Percentiles rank a stretch among this genome's conserved stretches.
phyloP scores from a whole-genome alignment of 2,329 filamentous ascomycete genomes.

The Trichoderma harzianum region DNA sequence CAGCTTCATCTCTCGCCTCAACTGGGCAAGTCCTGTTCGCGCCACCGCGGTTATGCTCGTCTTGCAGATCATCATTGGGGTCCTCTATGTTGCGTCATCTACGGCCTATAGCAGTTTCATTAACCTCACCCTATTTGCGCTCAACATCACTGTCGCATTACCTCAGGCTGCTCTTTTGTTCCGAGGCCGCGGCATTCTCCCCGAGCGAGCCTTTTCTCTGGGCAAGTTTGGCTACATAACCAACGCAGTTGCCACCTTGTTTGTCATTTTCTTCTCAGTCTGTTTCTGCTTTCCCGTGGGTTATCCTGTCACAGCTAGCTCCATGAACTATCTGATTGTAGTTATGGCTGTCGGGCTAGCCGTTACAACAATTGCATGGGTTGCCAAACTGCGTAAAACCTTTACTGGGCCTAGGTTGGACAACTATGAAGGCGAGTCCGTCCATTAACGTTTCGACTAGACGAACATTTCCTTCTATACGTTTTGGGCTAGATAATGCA shows the following conservation, averaged over 20 bases:
- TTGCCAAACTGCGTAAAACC: slow-evolving; percentile 21
- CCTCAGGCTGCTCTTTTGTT: slow-evolving; percentile 26
- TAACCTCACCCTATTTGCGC: slow-evolving; percentile 25
- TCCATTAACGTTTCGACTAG: not conserved
- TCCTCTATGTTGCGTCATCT: slow-evolving; percentile 25
- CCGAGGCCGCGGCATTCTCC: slow-evolving; percentile 24
- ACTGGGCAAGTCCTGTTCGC: slow-evolving; percentile 25
- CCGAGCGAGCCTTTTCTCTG: slow-evolving; percentile 26
- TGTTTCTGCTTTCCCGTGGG: slow-evolving; percentile 26
- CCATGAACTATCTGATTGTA: slow-evolving; percentile 28
- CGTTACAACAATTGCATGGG: slow-evolving; percentile 23
- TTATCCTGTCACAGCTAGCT: slow-evolving; percentile 21
- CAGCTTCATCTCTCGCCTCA: slow-evolving; percentile 22
- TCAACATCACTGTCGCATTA: slow-evolving; percentile 27
- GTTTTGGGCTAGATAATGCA: not conserved
- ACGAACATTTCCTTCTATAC: not conserved
- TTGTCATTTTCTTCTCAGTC: slow-evolving; percentile 25
- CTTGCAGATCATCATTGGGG: slow-evolving; percentile 27
- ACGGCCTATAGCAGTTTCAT: slow-evolving; percentile 28
- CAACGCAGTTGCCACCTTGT: slow-evolving; percentile 23
- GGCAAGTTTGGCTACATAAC: slow-evolving; percentile 25
- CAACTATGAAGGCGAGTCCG: not conserved
- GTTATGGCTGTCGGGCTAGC: slow-evolving; percentile 25
- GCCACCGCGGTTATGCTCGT: slow-evolving; percentile 27
- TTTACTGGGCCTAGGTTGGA: slow-evolving; percentile 24